Conservation (phyloP, 805 yeast species). For the Ogataea pilisensis region DNA sequence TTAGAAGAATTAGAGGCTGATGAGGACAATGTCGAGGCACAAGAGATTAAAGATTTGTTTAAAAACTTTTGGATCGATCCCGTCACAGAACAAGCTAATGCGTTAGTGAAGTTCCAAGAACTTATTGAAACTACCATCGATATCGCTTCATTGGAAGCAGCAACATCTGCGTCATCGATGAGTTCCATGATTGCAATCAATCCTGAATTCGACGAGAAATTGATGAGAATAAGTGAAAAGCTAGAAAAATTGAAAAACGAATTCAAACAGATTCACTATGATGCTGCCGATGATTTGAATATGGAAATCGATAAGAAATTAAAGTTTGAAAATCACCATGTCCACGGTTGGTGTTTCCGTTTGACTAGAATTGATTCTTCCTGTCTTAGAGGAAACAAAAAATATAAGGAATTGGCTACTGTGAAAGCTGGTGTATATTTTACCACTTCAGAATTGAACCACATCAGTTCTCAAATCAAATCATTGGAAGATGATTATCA, state of each 20-base stretch:
- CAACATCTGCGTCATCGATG: constrained; percentile 45
- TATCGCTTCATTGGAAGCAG: constrained; percentile 71
- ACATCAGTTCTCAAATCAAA: constrained; percentile 54
- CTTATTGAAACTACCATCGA: constrained; percentile 92
- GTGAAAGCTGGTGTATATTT: constrained; percentile 95
- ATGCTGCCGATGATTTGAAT: constrained; percentile 67
- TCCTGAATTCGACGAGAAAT: constrained; percentile 83
- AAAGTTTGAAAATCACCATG: constrained; percentile 81
- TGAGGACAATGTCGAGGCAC: constrained; percentile 13
- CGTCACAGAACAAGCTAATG: constrained; percentile 42
- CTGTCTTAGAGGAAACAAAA: constrained; percentile 58
- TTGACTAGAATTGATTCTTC: constrained; percentile 87
- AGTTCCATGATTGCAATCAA: constrained; percentile 59
- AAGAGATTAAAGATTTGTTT: constrained; percentile 35
- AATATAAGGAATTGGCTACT: constrained; percentile 77
- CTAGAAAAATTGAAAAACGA: constrained; percentile 50
- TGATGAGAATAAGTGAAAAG: constrained; percentile 54
- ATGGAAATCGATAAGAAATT: constrained; percentile 85
- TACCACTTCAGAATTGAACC: constrained; percentile 64
- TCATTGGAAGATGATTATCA: constrained; percentile 66
- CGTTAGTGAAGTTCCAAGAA: constrained; percentile 69
- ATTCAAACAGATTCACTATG: constrained; percentile 57
- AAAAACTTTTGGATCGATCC: constrained; percentile 55
- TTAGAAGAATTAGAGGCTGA: constrained; percentile 31
- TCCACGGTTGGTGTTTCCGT: constrained; percentile 93